Base-by-base conservation (phyloP, 495 filamentous ascomycete genomes). In the Saxispiralis lemnorum region DNA sequence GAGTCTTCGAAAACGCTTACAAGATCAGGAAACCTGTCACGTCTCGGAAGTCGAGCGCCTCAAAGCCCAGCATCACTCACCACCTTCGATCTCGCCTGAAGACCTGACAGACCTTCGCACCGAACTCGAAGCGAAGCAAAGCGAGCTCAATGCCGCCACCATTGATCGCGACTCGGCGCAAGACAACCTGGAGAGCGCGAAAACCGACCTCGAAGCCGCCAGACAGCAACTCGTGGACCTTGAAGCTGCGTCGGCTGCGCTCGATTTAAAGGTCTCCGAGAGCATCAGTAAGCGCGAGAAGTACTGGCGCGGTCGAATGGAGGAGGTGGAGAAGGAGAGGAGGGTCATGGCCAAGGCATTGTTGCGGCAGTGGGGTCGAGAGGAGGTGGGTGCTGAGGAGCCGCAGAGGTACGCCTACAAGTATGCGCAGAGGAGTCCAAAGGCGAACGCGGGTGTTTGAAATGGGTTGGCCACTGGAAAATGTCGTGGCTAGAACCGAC, bases 361-460 rank as follows among this genome's bases (percentile, higher is more conserved):
- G 41, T 40, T 59, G 53, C 38, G 49, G 38, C 48, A 55, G 40
- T 61, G 60, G 58, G 60, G 58, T 7, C 50, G 48, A 35, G 54
- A 57, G 37, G 59, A 61, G 41, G 36, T 41, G 24, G 57, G 58
- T 11, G 51, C 42, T 34, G 19, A 36, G 35, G 40, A 51, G 35
- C 41, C 39, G 7, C 58, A 61, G 53, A 38, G 2, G 45, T 61
- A 58, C 50, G 37, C 40, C 45, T 61, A 56, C 43, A 45, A 45
- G 47, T 61, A 51, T 44, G 48, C n/a, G 34, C 34, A 17, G 34
- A 17, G 16, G 34, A 35, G 34, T 35, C 16, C 16, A 12, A 35
- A 17, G n/a, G 34, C 16, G 34, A 14, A 13, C 34, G 16, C n/a
- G 5, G 16, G n/a, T 35, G 34, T 35, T 6, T 14, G 13, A 14